Base-by-base conservation (phyloP, 1,284 basidiomycete species). In the Ceratobasidium theobromae region DNA sequence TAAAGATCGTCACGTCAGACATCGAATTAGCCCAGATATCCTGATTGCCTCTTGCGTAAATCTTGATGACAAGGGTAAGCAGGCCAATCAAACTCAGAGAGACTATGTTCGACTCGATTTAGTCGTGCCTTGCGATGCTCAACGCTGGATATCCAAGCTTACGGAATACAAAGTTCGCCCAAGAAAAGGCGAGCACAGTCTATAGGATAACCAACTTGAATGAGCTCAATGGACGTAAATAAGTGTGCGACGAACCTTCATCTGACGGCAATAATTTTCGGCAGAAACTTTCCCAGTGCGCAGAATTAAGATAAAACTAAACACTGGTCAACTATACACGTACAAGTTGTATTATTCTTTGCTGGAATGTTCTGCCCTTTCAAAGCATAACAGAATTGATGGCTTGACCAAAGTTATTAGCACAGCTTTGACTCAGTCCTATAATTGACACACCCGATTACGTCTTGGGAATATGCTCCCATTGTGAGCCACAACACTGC, bases 261-360 rank as follows among this genome's bases (percentile, higher is more conserved):
- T 88, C 72, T 89, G 82, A 74, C 88, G 87, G 74, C 89, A 91
- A 69, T 82, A 89, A 23, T 77, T 73, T 70, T 78, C 77, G 1
- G 76, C 76, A 54, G 81, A 81, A 68, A 84, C 89, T 91, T 62
- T n/a, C n/a, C n/a, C n/a, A 6, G 40, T 43, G 16, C 4, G 4
- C 21, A n/a, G 53, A 55, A 54, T 43, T 49, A 43, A 32, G 32
- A 38, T 72, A 48, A 52, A 48, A 45, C 23, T 25, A 43, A 53
- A n/a, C 16, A 43, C 65, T 25, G 49, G 58, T 41, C 23, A 69
- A 64, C 48, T 25, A 53, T 32, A 16, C 16, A 76, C 84, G 72
- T 72, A 88, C 87, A 83, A 14, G 74, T 73, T 57, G 86, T 62
- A 18, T 65, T 85, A 69, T 76, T 79, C 70, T 82, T 83, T 8